Conservation (phyloP, 1,284 basidiomycete genomes). For the Xerocomus amazonicus region DNA sequence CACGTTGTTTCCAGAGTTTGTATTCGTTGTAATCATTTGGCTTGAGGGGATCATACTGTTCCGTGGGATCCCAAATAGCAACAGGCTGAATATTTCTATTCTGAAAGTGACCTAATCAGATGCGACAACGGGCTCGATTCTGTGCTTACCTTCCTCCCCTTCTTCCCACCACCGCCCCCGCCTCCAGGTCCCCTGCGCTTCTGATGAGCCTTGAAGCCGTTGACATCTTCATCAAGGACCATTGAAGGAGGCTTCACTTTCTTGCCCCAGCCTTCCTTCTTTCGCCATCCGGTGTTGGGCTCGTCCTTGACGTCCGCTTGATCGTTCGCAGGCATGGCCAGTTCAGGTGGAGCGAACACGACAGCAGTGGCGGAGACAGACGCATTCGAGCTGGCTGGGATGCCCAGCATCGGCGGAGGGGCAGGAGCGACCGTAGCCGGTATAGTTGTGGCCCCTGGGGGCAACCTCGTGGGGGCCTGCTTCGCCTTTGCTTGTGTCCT, state of each 20-base stretch:
- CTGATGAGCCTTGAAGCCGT: constrained; percentile 65
- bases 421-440: constrained; percentile 22
- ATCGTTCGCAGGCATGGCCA: constrained; percentile 39
- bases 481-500: constrained; percentile 57
- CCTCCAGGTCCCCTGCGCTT: constrained; percentile 40
- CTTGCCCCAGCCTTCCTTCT: constrained; percentile 68
- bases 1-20: constrained; percentile 72
- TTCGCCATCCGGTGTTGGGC: constrained; percentile 21
- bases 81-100: constrained; percentile 55
- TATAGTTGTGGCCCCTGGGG: constrained; percentile 51
- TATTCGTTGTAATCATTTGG: constrained; percentile 87
- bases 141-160: constrained; percentile 57
- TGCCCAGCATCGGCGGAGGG: constrained; percentile 15
- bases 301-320: constrained; percentile 25
- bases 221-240: constrained; percentile 82
- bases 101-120: constrained; percentile 34
- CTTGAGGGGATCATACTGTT: constrained; percentile 73
- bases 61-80: constrained; percentile 69
- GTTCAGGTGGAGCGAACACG: constrained; percentile 65
- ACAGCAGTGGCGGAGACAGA: constrained; percentile 65
- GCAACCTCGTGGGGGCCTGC: constrained; percentile 46
- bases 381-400: constrained; percentile 16
- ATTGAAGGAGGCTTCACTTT: constrained; percentile 87
- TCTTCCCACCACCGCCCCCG: constrained; percentile 45
- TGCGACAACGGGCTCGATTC: constrained; percentile 1